Evolutionary conservation across 495 filamentous ascomycete genomes (phyloP).

Genomic region (Aspergillus nanangensis): DNA sequence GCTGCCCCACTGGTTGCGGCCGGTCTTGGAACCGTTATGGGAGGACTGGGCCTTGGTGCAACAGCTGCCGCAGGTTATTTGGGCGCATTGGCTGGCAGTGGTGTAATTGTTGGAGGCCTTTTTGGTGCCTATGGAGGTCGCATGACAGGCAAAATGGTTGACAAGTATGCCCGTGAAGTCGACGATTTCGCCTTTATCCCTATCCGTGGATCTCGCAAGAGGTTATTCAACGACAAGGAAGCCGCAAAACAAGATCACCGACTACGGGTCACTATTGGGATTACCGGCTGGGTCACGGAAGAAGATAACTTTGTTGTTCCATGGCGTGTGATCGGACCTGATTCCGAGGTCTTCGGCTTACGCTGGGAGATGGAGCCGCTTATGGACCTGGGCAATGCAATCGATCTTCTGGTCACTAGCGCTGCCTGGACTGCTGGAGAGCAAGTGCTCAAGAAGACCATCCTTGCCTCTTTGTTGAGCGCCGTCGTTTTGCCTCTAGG

Average conservation of each 20-base stretch:
- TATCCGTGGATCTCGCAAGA: slow-evolving; percentile 45
- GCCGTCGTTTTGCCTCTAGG: slow-evolving; percentile 72
- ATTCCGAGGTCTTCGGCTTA: slow-evolving; percentile 76
- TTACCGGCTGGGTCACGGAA: slow-evolving; percentile 76
- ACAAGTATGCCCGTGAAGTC: slow-evolving; percentile 79
- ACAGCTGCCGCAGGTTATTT: slow-evolving; percentile 76
- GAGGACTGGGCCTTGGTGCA: slow-evolving; percentile 72
- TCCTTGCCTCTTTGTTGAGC: slow-evolving; percentile 67
- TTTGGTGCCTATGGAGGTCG: slow-evolving; percentile 87
- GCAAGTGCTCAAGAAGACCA: slow-evolving; percentile 71
- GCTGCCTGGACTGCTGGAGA: slow-evolving; percentile 76
- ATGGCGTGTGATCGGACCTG: slow-evolving; percentile 68
- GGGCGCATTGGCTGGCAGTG: slow-evolving; percentile 71
- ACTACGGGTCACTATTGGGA: slow-evolving; percentile 75
- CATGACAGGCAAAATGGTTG: slow-evolving; percentile 83
- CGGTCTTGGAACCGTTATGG: slow-evolving; percentile 76
- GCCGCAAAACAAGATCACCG: slow-evolving; percentile 53
- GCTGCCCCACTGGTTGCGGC: slow-evolving; percentile 79
- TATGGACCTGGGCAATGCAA: slow-evolving; percentile 68
- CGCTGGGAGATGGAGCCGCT: slow-evolving; percentile 79
- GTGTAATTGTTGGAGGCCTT: slow-evolving; percentile 71
- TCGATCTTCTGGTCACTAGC: slow-evolving; percentile 69
- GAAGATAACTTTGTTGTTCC: slow-evolving; percentile 65
- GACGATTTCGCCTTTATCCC: slow-evolving; percentile 87
- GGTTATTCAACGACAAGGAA: slow-evolving; percentile 39